Evolutionary conservation across 441 rosid genomes (phyloP), one percentile per base, ranked within the genome.

Genomic region (Bruguiera hainesii): DNA sequence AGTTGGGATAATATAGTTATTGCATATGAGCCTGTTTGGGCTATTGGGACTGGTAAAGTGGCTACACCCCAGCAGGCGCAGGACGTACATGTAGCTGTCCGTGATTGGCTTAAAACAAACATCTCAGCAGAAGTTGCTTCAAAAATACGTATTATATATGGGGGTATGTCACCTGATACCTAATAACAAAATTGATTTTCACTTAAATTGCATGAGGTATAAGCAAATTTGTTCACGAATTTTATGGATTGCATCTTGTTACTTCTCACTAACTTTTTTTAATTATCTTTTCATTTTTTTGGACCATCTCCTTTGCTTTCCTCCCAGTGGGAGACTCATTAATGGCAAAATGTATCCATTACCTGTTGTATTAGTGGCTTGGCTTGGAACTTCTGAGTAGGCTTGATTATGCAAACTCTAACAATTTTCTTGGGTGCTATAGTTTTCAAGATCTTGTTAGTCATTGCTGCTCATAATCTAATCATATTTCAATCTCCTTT

Each of bases 11-110:
- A 86, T 66, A 67, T 92, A 56, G 99, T 95, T 48, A 85, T 95
- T 71, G 99, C 99, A 3, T 95, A 95, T 61, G 98, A 95, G 82
- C 97, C 99, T 63, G 96, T 90, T 31, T 95, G 99, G 99, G 99
- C 99, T 67, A 92, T 95, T 76, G 98, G 98, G 73, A 92, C 98
- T 51, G 99, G 98, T 66, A 92, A 90, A 72, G 98, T 95, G 75
- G 97, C 99, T 70, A 77, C 96, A 25, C 97, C 97, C 3, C 76
- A 73, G 76, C 99, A 95, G 80, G 98, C 99, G 68, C 96, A 90
- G 78, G 99, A 92, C 83, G 99, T 92, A 57, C 98, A 92, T 70
- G 85, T 75, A 42, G 93, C 98, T 78, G 78, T 86, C 29, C 96
- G 96, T 13, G 95, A 80, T 69, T 95, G 99, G 99, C 98, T 95